A percentile compares a stretch with the other conserved stretches of the same genome.
These are phyloP conservation scores for Malbranchea zuffiana DNA, from an alignment of 2,329 filamentous ascomycete genomes.

Conservation along the genomic window DNA sequence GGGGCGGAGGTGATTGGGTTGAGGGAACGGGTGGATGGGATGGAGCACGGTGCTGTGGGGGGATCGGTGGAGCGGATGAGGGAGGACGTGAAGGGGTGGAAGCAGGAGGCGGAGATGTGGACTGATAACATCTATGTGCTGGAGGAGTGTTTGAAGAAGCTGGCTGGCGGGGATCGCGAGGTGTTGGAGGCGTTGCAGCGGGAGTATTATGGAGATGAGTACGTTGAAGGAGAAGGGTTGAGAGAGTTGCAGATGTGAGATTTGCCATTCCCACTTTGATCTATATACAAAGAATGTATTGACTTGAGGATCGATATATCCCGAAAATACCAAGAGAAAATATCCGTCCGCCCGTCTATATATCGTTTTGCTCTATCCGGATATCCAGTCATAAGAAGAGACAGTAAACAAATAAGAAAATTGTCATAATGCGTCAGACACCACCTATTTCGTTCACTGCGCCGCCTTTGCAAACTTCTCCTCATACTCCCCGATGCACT, in stretches of 20 bases:
- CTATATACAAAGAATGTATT: not conserved
- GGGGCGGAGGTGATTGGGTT: conserved; percentile 9
- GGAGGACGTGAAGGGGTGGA: conserved; percentile 26
- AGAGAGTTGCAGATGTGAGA: conserved; percentile 26
- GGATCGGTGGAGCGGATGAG: conserved; percentile 23
- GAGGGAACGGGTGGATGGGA: conserved; percentile 23
- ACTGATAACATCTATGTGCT: conserved; percentile 37
- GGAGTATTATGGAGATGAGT: conserved; percentile 44
- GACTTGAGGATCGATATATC: too few species aligned
- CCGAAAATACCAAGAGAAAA: too few species aligned
- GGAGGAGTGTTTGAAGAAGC: conserved; percentile 30
- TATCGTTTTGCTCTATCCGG: too few species aligned
- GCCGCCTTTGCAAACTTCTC: conserved; percentile 22
- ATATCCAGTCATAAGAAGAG: too few species aligned
- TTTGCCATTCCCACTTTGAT: not conserved
- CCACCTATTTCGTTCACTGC: too few species aligned
- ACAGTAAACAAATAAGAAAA: too few species aligned
- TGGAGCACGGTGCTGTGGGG: conserved; percentile 9
- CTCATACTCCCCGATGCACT: conserved; percentile 37
- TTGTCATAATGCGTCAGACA: too few species aligned
- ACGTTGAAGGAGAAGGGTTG: conserved; percentile 44
- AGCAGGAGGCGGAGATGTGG: conserved; percentile 27
- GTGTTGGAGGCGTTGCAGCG: conserved; percentile 34
- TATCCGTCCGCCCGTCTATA: too few species aligned
- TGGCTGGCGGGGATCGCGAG: conserved; percentile 36